phyloP scores from a whole-genome alignment of 2,329 filamentous ascomycete species.

The Colletotrichum sp. region DNA sequence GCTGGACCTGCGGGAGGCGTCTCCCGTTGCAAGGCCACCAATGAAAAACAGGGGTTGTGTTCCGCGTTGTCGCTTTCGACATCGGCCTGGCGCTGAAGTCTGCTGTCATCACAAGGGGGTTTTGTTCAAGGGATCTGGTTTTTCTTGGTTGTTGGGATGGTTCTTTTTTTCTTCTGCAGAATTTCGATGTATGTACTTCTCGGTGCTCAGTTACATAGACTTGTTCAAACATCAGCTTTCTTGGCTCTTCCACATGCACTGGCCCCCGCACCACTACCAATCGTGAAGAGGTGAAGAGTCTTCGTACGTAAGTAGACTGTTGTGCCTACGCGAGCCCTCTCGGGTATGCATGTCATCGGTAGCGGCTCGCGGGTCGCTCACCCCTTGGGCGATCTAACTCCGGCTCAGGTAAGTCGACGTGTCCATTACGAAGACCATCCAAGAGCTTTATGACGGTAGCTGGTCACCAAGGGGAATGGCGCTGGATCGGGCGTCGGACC shows the following conservation, averaged over 20 bases:
- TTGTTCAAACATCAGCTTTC: not conserved
- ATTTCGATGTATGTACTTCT: not conserved
- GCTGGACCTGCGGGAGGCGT: not conserved
- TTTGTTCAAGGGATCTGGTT: not conserved
- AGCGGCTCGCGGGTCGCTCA: not conserved
- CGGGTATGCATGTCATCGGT: not conserved
- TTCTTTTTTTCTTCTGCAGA: not conserved
- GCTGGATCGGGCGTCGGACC: accelerated
- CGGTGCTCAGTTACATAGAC: not conserved
- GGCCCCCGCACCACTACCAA: not conserved
- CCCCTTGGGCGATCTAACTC: too few relatives aligned
- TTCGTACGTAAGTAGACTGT: not conserved
- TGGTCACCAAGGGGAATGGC: too few relatives aligned
- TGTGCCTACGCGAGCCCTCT: not conserved
- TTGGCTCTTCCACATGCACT: not conserved
- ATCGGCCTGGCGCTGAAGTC: not conserved
- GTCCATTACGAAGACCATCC: too few relatives aligned
- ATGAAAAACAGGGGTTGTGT: not conserved
- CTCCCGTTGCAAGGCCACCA: not conserved
- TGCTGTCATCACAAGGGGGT: not conserved
- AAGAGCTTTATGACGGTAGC: too few relatives aligned
- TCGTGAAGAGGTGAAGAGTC: not conserved
- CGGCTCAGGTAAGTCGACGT: too few relatives aligned
- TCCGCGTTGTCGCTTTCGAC: not conserved
- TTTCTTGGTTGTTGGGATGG: not conserved